Conservation (phyloP, 305 asterid species). For the Lippia alba region DNA sequence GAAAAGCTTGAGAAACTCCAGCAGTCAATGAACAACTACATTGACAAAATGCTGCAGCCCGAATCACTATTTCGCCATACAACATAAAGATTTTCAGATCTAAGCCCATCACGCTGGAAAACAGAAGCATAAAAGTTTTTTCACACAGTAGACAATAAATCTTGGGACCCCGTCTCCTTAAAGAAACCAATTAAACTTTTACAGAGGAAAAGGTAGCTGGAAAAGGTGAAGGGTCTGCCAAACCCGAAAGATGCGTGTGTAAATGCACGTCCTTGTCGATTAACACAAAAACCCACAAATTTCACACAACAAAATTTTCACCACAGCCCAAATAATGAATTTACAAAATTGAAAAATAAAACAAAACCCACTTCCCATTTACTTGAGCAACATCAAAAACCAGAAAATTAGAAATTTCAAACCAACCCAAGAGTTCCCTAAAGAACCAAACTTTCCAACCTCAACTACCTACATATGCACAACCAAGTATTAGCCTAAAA, state of each 20-base stretch:
- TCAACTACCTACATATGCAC: slow-evolving; percentile 1
- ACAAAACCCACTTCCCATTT: slow-evolving; percentile 14
- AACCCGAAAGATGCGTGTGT: slow-evolving; percentile 34
- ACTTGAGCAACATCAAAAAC: not conserved
- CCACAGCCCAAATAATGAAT: slow-evolving; percentile 11
- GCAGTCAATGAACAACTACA: slow-evolving; percentile 26
- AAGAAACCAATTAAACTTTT: slow-evolving; percentile 35
- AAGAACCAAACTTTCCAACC: slow-evolving; percentile 10
- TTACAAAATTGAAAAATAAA: not conserved
- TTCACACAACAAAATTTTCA: slow-evolving; percentile 16
- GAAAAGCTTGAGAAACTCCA: slow-evolving; percentile 33
- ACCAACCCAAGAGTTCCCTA: not conserved
- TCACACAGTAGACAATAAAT: slow-evolving; percentile 25
- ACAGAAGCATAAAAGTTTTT: slow-evolving; percentile 23
- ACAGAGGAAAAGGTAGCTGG: slow-evolving; percentile 31
- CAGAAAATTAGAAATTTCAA: not conserved
- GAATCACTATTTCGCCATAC: slow-evolving; percentile 19
- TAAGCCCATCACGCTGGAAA: slow-evolving; percentile 19
- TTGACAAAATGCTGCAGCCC: slow-evolving; percentile 5
- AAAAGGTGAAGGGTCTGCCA: slow-evolving; percentile 42
- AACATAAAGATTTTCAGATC: slow-evolving; percentile 37
- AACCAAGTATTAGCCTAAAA: not conserved
- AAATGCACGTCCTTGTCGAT: not conserved
- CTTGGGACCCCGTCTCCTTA: slow-evolving; percentile 24
- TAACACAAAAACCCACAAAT: slow-evolving; percentile 5